phyloP scores from a whole-genome alignment of 768 basidiomycete species.

The Boletus sp. region DNA sequence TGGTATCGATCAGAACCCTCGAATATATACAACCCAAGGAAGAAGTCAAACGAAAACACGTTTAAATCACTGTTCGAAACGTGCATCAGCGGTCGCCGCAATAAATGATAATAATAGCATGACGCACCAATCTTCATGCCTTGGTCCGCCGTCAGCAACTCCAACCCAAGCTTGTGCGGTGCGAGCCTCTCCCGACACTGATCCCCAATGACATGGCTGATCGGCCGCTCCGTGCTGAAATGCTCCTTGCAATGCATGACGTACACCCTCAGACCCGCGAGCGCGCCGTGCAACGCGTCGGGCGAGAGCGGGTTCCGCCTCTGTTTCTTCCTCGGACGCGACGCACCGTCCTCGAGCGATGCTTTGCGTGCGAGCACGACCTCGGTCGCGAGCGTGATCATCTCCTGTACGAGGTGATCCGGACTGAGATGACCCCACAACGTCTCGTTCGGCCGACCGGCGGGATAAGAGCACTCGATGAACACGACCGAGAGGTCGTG shows the following conservation, averaged over 20 bases:
- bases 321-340: constrained; percentile 37
- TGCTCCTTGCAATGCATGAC: constrained; percentile 88
- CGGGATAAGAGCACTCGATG: constrained; percentile 91
- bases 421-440: constrained; percentile 90
- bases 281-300: constrained; percentile 48
- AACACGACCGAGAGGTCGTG: constrained; percentile 74
- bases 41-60: neutral
- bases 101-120: neutral
- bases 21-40: constrained; percentile 3
- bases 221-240: constrained; percentile 48
- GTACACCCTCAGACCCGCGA: constrained; percentile 66
- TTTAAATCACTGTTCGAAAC: constrained; percentile 37
- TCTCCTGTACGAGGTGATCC: constrained; percentile 73
- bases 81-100: neutral
- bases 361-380: constrained; percentile 47
- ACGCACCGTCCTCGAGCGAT: neutral
- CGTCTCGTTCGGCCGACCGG: constrained; percentile 60
- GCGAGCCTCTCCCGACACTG: constrained; percentile 69
- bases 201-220: constrained; percentile 65
- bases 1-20: constrained; percentile 20
- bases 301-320: constrained; percentile 36
- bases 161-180: constrained; percentile 62
- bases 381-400: constrained; percentile 65
- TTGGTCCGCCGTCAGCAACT: constrained; percentile 69
- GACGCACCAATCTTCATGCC: constrained; percentile 78